Base-by-base conservation (phyloP, 192 early-diverging fungal genomes). In the Rhizoclosmatium sp. region DNA sequence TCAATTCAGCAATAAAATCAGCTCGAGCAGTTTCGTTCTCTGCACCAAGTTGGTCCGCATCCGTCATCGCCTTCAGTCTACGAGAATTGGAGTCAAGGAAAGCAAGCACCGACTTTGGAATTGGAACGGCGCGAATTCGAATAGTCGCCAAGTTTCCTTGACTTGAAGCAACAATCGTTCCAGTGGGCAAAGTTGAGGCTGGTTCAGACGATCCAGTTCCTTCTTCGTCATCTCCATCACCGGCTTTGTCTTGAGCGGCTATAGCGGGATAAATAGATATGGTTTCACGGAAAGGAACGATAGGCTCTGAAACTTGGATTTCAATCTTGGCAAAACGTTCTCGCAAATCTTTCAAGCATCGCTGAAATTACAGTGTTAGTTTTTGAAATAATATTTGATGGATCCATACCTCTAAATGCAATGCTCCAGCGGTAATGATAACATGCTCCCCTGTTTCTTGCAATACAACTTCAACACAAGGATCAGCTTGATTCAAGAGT, bases 371-470 rank as follows among this genome's bases (percentile, higher is more conserved):
- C 16, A 61, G 59, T 2, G 51, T 9, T 31, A 59, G 62, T 51
- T 31, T 44, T 44, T 46, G 75, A 14, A 16, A 62, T 4, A 72
- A 21, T 70, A 9, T 79, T 81, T 23, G 59, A 56, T 67, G 12
- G 12, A 65, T 3, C n/a, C 42, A 39, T 79, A 92, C 90, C 85
- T 98, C 97, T 71, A 98, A 82, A 86, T 99, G 98, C 44, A 99
- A 86, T 85, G 99, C 98, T 47, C 98, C 98, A 9, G 98, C 95
- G 5, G 96, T 95, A 47, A 98, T 85, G 75, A 99, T 96, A 7
- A 99, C 95, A 69, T 95, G 95, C 85, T 99, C 98, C 9, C 98
- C 98, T 0, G 96, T 97, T 58, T 96, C 94, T 79, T 99, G 96
- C 31, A 94, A 82, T 70, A 93, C 79, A 4, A 99, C 93, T 79